Percentiles rank a stretch among this genome's conserved stretches.
These are phyloP conservation scores for Sinapis alba DNA, from an alignment of 441 rosid genomes.

Conservation along the genomic window DNA sequence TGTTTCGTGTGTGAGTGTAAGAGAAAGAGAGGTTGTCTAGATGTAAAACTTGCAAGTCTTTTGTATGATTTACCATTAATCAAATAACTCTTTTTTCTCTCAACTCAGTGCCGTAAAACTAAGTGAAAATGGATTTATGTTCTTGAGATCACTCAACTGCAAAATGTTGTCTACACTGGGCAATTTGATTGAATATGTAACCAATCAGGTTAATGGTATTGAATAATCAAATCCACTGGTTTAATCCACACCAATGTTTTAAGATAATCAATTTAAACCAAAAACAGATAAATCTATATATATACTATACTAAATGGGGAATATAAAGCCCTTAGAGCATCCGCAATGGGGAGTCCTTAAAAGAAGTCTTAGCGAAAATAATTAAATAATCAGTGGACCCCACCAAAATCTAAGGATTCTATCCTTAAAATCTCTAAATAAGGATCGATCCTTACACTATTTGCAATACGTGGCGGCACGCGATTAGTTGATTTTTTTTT, in stretches of 20 bases:
- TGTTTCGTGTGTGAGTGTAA: constrained; percentile 25
- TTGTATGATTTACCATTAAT: constrained; percentile 16
- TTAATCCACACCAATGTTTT: constrained; percentile 2
- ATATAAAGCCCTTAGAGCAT: too few species aligned
- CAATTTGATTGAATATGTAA: neutral
- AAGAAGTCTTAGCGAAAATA: too few species aligned
- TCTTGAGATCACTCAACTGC: neutral
- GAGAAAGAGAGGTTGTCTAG: constrained; percentile 27
- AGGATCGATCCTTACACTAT: too few species aligned
- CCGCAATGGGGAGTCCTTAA: too few species aligned
- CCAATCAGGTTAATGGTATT: neutral
- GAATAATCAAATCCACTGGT: neutral
- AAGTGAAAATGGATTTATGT: neutral
- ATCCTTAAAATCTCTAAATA: too few species aligned
- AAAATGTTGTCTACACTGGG: neutral
- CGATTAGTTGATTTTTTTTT: too few species aligned
- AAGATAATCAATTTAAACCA: constrained; percentile 7
- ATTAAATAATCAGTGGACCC: too few species aligned
- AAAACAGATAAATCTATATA: too few species aligned
- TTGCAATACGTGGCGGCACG: too few species aligned
- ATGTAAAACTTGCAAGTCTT: constrained; percentile 20
- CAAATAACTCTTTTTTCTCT: constrained; percentile 28
- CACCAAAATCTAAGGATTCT: too few species aligned
- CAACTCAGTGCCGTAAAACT: neutral
- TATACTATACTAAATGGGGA: too few species aligned